Conservation (phyloP, 148 eudicot species). For the Vaccinium corymbosum region DNA sequence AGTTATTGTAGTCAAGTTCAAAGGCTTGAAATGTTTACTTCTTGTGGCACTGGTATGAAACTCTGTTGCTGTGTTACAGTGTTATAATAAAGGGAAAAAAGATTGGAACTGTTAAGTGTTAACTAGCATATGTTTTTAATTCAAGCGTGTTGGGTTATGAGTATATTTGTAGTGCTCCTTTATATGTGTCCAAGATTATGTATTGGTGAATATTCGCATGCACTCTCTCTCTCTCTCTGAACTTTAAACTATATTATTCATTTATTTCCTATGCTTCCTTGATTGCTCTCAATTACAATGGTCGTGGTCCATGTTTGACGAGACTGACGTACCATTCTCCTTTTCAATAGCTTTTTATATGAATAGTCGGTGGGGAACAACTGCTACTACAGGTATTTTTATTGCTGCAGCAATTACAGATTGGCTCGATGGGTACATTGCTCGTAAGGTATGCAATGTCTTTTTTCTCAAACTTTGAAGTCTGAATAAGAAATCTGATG, state of each 20-base stretch:
- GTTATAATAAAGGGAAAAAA: background rate
- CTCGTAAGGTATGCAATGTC: conserved; percentile 61
- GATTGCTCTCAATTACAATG: background rate
- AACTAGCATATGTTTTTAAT: background rate
- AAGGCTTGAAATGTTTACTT: background rate
- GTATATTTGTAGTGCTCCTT: background rate
- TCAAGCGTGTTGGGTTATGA: background rate
- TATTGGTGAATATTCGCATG: background rate
- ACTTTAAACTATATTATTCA: background rate
- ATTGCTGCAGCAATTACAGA: conserved; percentile 88
- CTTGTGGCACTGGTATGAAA: background rate
- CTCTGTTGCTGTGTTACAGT: conserved; percentile 12
- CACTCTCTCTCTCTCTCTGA: background rate
- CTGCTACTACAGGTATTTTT: conserved; percentile 79
- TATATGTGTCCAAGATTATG: background rate
- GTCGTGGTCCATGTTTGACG: conserved; percentile 4
- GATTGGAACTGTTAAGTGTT: background rate
- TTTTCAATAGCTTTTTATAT: conserved; percentile 62
- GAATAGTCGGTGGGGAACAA: conserved; percentile 79
- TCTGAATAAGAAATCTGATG: background rate
- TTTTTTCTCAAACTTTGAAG: background rate
- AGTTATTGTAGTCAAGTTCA: background rate
- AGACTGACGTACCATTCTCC: conserved; percentile 23
- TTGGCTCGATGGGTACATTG: conserved; percentile 99
- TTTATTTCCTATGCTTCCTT: background rate